Conservation (phyloP, 305 asterid species). For the Rubia peregrina region DNA sequence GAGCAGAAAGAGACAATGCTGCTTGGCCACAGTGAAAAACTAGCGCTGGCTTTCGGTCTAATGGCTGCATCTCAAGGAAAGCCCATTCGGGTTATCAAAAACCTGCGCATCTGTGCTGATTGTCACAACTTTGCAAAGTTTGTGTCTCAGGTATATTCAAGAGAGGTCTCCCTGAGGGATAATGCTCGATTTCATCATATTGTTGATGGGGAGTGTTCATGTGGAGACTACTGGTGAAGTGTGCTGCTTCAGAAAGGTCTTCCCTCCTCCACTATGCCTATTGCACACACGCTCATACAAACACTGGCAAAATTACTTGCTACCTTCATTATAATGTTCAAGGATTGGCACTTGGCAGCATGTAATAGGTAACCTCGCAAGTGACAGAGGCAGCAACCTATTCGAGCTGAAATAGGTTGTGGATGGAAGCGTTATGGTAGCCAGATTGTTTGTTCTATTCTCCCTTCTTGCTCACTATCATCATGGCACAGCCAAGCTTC, state of each 20-base stretch:
- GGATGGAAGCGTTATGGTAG: neutral
- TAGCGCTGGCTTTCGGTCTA: constrained; percentile 52
- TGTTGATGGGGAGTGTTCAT: constrained; percentile 41
- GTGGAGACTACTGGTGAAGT: constrained; percentile 50
- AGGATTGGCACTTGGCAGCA: too few species aligned
- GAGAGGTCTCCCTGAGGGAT: constrained; percentile 44
- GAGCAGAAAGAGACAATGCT: constrained; percentile 39
- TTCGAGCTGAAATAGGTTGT: neutral
- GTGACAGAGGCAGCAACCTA: neutral
- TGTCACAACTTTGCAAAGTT: constrained; percentile 55
- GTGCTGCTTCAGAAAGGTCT: neutral
- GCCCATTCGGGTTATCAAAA: constrained; percentile 49
- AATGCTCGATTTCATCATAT: constrained; percentile 47
- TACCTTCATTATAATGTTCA: neutral
- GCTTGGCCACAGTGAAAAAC: constrained; percentile 51
- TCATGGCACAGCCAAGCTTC: neutral
- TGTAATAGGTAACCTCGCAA: neutral
- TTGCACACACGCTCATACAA: neutral
- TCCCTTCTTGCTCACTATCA: neutral
- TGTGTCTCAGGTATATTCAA: constrained; percentile 34
- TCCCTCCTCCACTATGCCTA: neutral
- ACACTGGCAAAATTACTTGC: neutral
- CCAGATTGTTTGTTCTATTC: neutral
- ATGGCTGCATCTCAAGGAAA: constrained; percentile 25
- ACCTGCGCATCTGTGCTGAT: constrained; percentile 48